Evolutionary conservation across 2,329 filamentous ascomycete genomes (phyloP), one percentile per base, ranked within the genome.

Genomic region (Penicillium sp.): DNA sequence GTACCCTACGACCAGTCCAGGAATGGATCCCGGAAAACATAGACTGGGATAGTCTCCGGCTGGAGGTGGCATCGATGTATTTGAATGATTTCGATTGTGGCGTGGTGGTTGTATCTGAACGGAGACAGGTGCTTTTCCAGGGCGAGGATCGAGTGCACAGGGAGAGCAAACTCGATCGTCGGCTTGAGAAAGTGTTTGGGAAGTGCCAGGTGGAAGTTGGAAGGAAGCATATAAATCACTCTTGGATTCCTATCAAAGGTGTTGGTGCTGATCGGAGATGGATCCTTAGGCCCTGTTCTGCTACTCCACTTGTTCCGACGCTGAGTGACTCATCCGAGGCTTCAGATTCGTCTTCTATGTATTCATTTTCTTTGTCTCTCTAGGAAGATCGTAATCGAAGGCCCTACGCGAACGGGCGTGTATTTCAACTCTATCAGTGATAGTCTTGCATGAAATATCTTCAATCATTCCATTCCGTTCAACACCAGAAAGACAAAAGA

Each of bases 21-120:
- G 55, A 57, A 29, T 57, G 50, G 50, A 38, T 57, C 2, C 42
- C 55, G 1, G 55, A 54, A 29, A 54, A 57, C 33, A 54, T 57
- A 25, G 55, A 57, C 37, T 57, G 55, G 55, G 55, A 57, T 38
- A 57, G 55, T 48, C 50, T 57, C 15, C 55, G 55, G 27, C 19
- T 57, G 42, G 55, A 54, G 35, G 55, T 57, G 8, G 55, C 42
- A n/a, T 48, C 50, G 13, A 54, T 57, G 55, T 57, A 57, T 23
- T 31, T 57, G 43, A 37, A 57, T 48, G 55, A 54, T n/a, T 54
- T 48, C 4, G 55, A 57, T 29, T 57, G 55, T 37, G 55, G 38
- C 8, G 33, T 57, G 42, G 50, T 57, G 8, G 48, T 57, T 48
- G 55, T 57, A 13, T 57, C 55, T 4, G 55, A 57, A 12, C 42